A percentile compares a stretch with the other conserved stretches of the same genome.
Evolutionary conservation across 352 stramenopile genomes (phyloP).

Genomic region (Phytophthora tubulina): DNA sequence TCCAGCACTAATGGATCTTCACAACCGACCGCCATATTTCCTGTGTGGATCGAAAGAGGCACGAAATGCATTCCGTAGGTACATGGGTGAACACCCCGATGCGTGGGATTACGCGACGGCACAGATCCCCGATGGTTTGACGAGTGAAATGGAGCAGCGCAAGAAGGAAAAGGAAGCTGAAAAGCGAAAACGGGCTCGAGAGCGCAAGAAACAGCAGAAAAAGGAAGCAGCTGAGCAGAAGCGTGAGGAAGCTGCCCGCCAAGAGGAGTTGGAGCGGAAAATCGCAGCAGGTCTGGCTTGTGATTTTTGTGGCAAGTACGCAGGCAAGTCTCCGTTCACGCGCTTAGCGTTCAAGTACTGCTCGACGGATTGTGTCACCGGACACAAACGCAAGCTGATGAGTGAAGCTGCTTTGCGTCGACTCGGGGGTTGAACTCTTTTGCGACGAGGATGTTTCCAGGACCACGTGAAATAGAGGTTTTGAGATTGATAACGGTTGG

Average conservation of each 20-base stretch:
- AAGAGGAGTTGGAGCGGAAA: constrained; percentile 77
- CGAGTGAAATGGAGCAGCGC: constrained; percentile 85
- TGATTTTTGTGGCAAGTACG: constrained; percentile 84
- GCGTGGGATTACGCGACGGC: constrained; percentile 78
- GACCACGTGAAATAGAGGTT: constrained; percentile 29
- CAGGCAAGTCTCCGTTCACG: constrained; percentile 90
- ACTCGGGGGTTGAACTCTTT: constrained; percentile 50
- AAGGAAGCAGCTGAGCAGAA: constrained; percentile 75
- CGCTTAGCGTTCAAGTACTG: constrained; percentile 95
- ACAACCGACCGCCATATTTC: constrained; percentile 90
- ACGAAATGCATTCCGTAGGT: constrained; percentile 93
- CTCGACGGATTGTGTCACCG: constrained; percentile 93
- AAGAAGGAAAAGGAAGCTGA: constrained; percentile 89
- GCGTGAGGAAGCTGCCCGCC: constrained; percentile 67
- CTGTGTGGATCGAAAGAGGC: constrained; percentile 89
- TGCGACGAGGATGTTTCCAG: constrained; percentile 3
- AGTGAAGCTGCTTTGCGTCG: constrained; percentile 92
- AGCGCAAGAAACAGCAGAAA: constrained; percentile 94
- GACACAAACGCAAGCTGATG: constrained; percentile 94
- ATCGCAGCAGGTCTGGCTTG: constrained; percentile 79
- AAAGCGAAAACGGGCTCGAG: constrained; percentile 87
- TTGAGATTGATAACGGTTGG: constrained; percentile 32
- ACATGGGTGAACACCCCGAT: constrained; percentile 84
- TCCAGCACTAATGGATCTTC: constrained; percentile 84
- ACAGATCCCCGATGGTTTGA: constrained; percentile 81